Evolutionary conservation across 140 eudicot genomes (phyloP), one percentile per base, ranked within the genome.

Genomic region (Flaveria floridana): DNA sequence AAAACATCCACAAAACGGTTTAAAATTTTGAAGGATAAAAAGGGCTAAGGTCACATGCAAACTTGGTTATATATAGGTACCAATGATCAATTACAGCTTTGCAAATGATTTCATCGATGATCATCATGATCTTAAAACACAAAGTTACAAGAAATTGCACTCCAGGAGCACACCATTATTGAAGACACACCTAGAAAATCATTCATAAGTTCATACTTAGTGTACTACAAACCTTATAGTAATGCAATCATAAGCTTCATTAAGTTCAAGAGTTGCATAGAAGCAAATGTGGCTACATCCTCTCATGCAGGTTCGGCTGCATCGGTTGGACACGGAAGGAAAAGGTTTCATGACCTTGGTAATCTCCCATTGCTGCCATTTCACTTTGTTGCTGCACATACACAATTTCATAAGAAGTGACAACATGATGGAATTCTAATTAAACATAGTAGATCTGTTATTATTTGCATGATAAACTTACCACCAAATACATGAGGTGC

Each of bases 291-390:
- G 26, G 19, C 51, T 65, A 80, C 72, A 89, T 84, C 82, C 89
- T 81, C 74, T 87, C 96, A 21, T 89, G 97, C 48, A 92, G 78
- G 80, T 92, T 89, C 2, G 97, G 97, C 80, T 91, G 97, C 87
- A 87, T 91, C 19, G 95, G 97, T 79, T 92, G 97, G 51, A 89
- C 96, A 0, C 95, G 96, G 56, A 89, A 89, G 25, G 89, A 82
- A 46, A 89, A 92, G 1, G 96, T 95, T 83, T 81, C 80, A 69
- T 89, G 88, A 57, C 20, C 78, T 57, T 84, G 81, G 19, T 84
- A 84, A 37, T 85, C 89, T 68, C 86, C 89, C 85, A 85, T 79
- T 1, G 84, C 80, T 71, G 85, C 92, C 87, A 86, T 83, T 76
- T 86, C 89, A 77, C 79, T 76, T 81, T 86, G 92, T 65, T 87